Percentiles rank a stretch among this genome's conserved stretches.
These are phyloP conservation scores for Vaccinium macrocarpon DNA, from an alignment of 148 eudicot genomes.

Conservation along the genomic window DNA sequence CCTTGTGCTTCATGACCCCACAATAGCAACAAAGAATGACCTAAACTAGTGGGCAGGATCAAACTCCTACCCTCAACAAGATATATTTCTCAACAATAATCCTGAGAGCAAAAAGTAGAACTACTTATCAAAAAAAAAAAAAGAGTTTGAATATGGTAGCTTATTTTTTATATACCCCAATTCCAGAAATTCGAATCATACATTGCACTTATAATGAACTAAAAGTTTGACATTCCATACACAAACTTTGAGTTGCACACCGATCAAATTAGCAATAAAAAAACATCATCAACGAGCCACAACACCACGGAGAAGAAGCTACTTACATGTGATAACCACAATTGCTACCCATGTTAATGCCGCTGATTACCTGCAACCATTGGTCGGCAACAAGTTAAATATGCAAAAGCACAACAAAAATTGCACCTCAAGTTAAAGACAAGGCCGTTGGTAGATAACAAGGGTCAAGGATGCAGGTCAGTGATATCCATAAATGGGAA, in stretches of 20 bases:
- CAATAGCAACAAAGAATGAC: background rate
- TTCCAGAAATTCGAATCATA: background rate
- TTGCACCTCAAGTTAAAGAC: constrained; percentile 8
- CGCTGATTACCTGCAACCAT: constrained; percentile 78
- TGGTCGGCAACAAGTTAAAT: background rate
- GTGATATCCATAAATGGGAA: background rate
- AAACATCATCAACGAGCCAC: background rate
- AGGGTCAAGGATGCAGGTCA: background rate
- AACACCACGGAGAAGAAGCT: constrained; percentile 2
- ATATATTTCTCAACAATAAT: background rate
- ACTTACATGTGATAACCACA: constrained; percentile 93
- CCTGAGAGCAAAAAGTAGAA: background rate
- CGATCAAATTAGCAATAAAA: background rate
- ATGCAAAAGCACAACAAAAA: background rate
- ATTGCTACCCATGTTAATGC: constrained; percentile 97
- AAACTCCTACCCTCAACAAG: background rate
- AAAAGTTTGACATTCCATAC: background rate
- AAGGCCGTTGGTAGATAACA: background rate
- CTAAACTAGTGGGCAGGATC: background rate
- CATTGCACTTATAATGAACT: background rate
- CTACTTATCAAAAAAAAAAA: too few species aligned
- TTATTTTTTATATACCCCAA: too few species aligned
- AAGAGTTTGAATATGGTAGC: background rate
- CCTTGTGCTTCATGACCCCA: background rate
- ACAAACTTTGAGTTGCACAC: background rate